Conservation (phyloP, 2,329 filamentous ascomycete genomes). For the Colletotrichum lindemuthianum region DNA sequence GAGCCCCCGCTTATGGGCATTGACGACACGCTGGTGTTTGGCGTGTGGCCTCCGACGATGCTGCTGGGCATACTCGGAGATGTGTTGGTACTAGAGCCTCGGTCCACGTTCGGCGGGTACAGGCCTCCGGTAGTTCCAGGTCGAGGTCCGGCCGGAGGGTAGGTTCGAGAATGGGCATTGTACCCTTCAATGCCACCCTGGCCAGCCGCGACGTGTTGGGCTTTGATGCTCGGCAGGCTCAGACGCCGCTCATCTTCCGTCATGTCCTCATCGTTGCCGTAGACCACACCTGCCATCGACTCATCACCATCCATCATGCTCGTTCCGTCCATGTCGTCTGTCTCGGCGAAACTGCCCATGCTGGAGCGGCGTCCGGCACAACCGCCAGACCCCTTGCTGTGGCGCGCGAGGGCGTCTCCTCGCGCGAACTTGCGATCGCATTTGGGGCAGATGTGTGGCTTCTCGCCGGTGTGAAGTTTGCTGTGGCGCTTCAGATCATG, state of each 20-base stretch:
- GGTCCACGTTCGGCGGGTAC: conserved; percentile 70
- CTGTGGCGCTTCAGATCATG: conserved; percentile 97
- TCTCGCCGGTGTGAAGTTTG: conserved; percentile 95
- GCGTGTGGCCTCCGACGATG: conserved; percentile 54
- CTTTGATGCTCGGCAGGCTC: conserved; percentile 80
- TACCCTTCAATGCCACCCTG: conserved; percentile 58
- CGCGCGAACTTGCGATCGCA: conserved; percentile 95
- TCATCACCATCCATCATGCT: conserved; percentile 63
- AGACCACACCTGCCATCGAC: conserved; percentile 56
- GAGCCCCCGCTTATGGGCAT: conserved; percentile 58
- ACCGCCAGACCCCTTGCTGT: conserved; percentile 94
- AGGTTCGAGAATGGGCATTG: conserved; percentile 77
- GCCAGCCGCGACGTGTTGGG: conserved; percentile 70
- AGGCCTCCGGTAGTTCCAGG: conserved; percentile 62
- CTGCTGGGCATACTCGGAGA: conserved; percentile 61
- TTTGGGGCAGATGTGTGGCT: conserved; percentile 93
- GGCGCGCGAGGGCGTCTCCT: conserved; percentile 91
- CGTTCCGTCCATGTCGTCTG: conserved; percentile 74
- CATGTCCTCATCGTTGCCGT: conserved; percentile 67
- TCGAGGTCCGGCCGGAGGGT: conserved; percentile 73
- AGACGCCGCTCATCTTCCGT: conserved; percentile 70
- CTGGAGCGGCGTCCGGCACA: conserved; percentile 92
- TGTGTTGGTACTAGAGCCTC: conserved; percentile 63
- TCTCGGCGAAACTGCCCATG: conserved; percentile 82
- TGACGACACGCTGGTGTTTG: conserved; percentile 61